Evolutionary conservation across 139 green algal genomes (phyloP), one percentile per base, ranked within the genome.

Genomic region (Helicosporidium sp.): DNA sequence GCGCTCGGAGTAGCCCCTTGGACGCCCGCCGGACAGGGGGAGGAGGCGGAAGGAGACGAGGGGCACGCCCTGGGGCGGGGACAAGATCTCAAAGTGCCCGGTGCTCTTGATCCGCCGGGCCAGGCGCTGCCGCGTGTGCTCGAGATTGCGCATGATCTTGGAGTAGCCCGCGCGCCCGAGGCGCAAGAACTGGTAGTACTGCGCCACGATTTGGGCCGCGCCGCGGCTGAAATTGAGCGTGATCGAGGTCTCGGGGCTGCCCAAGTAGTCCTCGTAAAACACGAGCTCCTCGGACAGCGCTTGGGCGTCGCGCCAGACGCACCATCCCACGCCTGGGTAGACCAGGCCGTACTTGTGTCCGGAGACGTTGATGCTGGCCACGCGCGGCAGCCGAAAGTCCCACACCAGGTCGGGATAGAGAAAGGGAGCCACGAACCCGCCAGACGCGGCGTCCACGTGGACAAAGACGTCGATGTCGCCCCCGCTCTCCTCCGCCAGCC

Each of bases 211-310:
- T 28, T 66, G 55, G 26, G 36, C 49, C 5, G 74, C 69, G 4
- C 48, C 48, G 49, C 70, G 71, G 49, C 55, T 73, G 55, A 85
- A 85, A 64, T 85, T 85, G 34, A 85, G 57, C 18, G 76, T 83
- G 48, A 83, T 61, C 43, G 48, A 70, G 12, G 54, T 50, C 52
- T 85, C 73, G 31, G 76, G 57, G 0, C 44, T 25, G n/a, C 55
- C 68, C 16, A 73, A 49, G 44, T 80, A 80, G 48, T 72, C 60
- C 20, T 54, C 48, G 28, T 70, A 66, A 58, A 82, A 82, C 27
- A 26, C 23, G 17, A 8, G 26, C 47, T 29, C 37, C 40, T 26
- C 37, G 6, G 50, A 45, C 33, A 66, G 36, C 36, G 51, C 26
- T 6, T 60, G 39, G 28, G 57, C 52, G 52, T 53, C 57, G 19